Evolutionary conservation across 169 alveolate genomes (phyloP).

Genomic region (Eimeria maxima): DNA sequence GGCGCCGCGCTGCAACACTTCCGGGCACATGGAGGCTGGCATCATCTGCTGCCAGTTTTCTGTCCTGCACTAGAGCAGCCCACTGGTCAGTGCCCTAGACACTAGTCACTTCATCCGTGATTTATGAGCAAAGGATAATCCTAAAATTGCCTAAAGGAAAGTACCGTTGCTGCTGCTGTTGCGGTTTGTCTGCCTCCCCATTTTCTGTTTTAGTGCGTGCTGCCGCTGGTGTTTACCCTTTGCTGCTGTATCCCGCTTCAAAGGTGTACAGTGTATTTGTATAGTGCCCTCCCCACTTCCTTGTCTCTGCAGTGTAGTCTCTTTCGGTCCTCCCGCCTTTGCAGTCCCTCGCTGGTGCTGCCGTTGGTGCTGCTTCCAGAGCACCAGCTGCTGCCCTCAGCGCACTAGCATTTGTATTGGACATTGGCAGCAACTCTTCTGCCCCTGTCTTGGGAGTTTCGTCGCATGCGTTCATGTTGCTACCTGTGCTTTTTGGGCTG

Average conservation of each 20-base stretch:
- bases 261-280: background rate
- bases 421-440: background rate
- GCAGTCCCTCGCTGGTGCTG: background rate
- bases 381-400: background rate
- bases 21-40: slow-evolving; percentile 14
- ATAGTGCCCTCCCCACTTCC: background rate
- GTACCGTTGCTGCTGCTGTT: background rate
- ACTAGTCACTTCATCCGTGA: too few species aligned
- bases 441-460: too few species aligned
- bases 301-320: background rate
- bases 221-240: background rate
- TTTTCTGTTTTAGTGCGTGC: background rate
- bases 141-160: background rate
- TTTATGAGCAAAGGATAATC: too few species aligned
- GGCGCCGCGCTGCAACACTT: slow-evolving; percentile 45
- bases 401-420: background rate
- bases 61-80: slow-evolving; percentile 29
- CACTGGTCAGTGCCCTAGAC: background rate
- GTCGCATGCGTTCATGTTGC: background rate
- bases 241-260: background rate
- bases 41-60: slow-evolving; percentile 36
- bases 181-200: background rate
- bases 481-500: background rate
- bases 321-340: background rate
- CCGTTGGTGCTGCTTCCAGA: background rate